Evolutionary conservation across 1,139 yeast genomes (phyloP).

Genomic region (Hyphopichia fennica): DNA sequence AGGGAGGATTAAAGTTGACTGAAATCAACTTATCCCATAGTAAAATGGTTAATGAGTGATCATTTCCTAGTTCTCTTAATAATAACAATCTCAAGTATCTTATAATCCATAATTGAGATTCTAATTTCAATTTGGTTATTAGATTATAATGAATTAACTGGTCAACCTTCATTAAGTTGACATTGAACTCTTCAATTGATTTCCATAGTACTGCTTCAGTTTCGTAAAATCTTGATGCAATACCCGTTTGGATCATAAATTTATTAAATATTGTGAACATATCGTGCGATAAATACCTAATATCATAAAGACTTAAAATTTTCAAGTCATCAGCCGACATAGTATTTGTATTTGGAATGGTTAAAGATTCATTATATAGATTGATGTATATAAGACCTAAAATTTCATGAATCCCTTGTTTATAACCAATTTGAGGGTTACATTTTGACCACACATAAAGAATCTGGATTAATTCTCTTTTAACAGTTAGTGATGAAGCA

Average conservation of each 20-base stretch:
- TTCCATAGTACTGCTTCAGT: conserved; percentile 38
- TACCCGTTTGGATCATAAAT: conserved; percentile 39
- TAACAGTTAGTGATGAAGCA: conserved; percentile 17
- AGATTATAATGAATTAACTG: conserved; percentile 46
- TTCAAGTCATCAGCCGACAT: conserved; percentile 33
- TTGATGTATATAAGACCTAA: conserved; percentile 59
- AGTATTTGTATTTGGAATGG: conserved; percentile 34
- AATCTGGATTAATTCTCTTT: conserved; percentile 49
- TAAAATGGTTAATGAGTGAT: conserved; percentile 38
- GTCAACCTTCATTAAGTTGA: conserved; percentile 48
- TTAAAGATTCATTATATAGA: conserved; percentile 41
- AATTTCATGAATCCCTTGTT: conserved; percentile 72
- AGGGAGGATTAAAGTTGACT: conserved; percentile 15
- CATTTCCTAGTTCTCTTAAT: conserved; percentile 57
- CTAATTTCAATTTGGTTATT: conserved; percentile 49
- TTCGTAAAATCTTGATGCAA: conserved; percentile 42
- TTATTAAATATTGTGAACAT: conserved; percentile 46
- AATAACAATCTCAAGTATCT: conserved; percentile 61
- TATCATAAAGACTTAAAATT: conserved; percentile 40
- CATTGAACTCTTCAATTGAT: conserved; percentile 49
- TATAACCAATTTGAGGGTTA: conserved; percentile 55
- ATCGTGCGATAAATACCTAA: conserved; percentile 44
- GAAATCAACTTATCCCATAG: conserved; percentile 63
- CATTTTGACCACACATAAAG: conserved; percentile 56
- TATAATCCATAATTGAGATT: conserved; percentile 67